Conservation (phyloP, 768 basidiomycete genomes). For the Leccinum arenicola region DNA sequence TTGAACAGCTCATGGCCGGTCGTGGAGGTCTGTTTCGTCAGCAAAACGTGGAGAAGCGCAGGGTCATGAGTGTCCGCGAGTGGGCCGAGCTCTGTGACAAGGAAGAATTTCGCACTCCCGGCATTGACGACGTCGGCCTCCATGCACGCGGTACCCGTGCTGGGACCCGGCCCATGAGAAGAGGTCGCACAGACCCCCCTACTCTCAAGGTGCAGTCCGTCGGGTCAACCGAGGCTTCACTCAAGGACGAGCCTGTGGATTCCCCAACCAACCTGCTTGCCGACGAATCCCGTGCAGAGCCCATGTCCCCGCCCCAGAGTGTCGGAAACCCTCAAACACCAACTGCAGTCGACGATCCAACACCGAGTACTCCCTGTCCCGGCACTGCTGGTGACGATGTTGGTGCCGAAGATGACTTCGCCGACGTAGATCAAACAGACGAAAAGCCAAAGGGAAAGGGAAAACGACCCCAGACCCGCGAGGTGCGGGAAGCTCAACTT, state of each 20-base stretch:
- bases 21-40: conserved; percentile 83
- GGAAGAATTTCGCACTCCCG: conserved; percentile 71
- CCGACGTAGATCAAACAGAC: conserved; percentile 26
- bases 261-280: conserved; percentile 3
- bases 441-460: conserved; percentile 39
- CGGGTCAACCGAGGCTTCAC: conserved; percentile 39
- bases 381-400: conserved; percentile 12
- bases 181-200: conserved; percentile 43
- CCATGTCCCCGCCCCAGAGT: conserved; percentile 32
- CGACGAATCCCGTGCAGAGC: conserved; percentile 5
- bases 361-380: neutral
- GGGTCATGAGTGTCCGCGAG: conserved; percentile 79
- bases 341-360: conserved; percentile 7
- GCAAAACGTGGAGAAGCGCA: conserved; percentile 87
- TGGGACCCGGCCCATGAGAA: conserved; percentile 36
- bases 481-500: conserved; percentile 45
- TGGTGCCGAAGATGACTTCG: conserved; percentile 15
- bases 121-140: conserved; percentile 64
- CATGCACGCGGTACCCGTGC: conserved; percentile 41
- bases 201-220: conserved; percentile 38
- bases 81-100: conserved; percentile 78
- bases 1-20: conserved; percentile 92
- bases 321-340: conserved; percentile 22
- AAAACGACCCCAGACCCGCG: conserved; percentile 41
- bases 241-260: conserved; percentile 46